phyloP scores from a whole-genome alignment of 2,329 filamentous ascomycete species.

The Grosmannia penicillata region DNA sequence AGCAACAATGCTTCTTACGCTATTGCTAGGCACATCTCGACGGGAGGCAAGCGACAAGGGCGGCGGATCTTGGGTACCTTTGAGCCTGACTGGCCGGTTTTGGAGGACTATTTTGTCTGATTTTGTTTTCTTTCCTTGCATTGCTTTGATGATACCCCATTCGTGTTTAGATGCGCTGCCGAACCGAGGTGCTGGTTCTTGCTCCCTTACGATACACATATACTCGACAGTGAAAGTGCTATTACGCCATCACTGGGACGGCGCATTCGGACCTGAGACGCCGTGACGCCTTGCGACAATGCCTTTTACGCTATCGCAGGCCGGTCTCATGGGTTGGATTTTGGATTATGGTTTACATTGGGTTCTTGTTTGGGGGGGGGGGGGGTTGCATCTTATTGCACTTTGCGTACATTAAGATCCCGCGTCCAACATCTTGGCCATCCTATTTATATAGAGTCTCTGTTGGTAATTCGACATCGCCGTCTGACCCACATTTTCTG shows the following conservation, averaged over 20 bases:
- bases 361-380: too few relatives aligned
- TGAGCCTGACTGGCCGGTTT: conserved; percentile 4
- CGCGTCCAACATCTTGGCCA: too few relatives aligned
- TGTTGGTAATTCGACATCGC: too few relatives aligned
- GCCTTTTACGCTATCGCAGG: conserved; percentile 12
- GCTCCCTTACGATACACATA: neutral
- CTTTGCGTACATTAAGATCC: too few relatives aligned
- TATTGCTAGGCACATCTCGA: conserved; percentile 15
- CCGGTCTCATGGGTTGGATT: conserved; percentile 10
- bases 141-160: conserved; percentile 33
- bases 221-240: conserved; percentile 41
- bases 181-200: conserved; percentile 9
- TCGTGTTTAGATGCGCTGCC: conserved; percentile 38
- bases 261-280: conserved; percentile 21
- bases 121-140: conserved; percentile 9
- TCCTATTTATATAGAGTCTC: too few relatives aligned
- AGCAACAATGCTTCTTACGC: conserved; percentile 25
- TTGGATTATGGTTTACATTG: neutral
- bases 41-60: neutral
- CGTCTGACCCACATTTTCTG: too few relatives aligned
- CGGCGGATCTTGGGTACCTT: neutral
- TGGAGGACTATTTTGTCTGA: conserved; percentile 11
- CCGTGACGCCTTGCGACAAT: conserved; percentile 10
- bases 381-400: too few relatives aligned
- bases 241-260: conserved; percentile 34